A percentile compares a stretch with the other conserved stretches of the same genome.
phyloP scores from a whole-genome alignment of 176 grass and related monocot genomes.

The Pontederia crassipes region DNA sequence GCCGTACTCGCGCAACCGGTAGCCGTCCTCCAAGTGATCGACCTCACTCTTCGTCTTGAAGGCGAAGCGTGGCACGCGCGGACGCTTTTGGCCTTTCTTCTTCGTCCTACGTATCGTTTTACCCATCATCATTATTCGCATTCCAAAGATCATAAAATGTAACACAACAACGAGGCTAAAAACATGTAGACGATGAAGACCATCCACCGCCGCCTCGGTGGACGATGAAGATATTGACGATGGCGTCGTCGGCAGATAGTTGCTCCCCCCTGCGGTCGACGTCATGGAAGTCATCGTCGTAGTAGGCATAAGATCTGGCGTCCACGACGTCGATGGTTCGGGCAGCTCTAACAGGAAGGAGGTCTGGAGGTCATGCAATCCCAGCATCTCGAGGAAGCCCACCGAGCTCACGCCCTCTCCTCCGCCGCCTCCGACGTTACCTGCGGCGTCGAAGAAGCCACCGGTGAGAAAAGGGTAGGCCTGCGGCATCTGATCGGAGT shows the following conservation, averaged over 20 bases:
- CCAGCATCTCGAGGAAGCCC: neutral
- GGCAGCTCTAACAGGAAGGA: neutral
- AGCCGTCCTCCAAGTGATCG: constrained; percentile 96
- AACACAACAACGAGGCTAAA: too few relatives aligned
- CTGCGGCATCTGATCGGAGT: neutral
- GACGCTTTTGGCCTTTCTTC: constrained; percentile 15
- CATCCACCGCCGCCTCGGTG: neutral
- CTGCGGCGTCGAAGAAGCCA: neutral
- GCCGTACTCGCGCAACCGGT: constrained; percentile 96
- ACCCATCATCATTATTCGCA: too few relatives aligned
- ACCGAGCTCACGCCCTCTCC: too few relatives aligned
- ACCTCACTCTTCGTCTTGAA: constrained; percentile 51
- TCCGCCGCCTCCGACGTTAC: neutral
- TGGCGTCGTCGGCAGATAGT: neutral
- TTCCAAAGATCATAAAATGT: too few relatives aligned
- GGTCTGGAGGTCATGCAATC: neutral
- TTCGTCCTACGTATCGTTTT: too few relatives aligned
- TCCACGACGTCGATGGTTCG: neutral
- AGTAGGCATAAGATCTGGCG: neutral
- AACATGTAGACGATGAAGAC: too few relatives aligned
- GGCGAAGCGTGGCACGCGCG: constrained; percentile 6
- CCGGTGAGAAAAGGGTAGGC: neutral
- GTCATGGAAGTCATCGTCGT: neutral
- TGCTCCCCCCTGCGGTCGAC: neutral
- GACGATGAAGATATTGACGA: neutral